These are phyloP conservation scores for Isatis tinctoria DNA, from an alignment of 345 rosid genomes.

Conservation along the genomic window DNA sequence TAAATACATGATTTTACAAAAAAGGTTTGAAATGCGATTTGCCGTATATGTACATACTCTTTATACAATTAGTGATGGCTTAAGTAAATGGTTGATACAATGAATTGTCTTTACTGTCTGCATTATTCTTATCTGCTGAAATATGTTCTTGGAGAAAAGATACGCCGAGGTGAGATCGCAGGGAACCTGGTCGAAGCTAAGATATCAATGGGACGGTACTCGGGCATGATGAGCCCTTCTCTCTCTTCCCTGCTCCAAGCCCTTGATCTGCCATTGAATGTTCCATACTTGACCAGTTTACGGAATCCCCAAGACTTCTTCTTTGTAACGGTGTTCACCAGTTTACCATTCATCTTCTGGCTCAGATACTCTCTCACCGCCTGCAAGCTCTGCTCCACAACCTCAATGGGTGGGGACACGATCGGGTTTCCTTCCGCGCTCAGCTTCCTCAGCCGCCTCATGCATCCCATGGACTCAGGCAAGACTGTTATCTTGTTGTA, in stretches of 20 bases:
- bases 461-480: slow-evolving; percentile 78
- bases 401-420: slow-evolving; percentile 64
- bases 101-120: not conserved
- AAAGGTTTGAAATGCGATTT: not conserved
- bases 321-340: slow-evolving; percentile 28
- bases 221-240: slow-evolving; percentile 45
- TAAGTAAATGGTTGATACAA: slow-evolving; percentile 9
- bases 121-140: slow-evolving; percentile 30
- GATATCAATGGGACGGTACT: slow-evolving; percentile 46
- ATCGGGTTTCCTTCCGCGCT: slow-evolving; percentile 79
- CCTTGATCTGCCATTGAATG: slow-evolving; percentile 43
- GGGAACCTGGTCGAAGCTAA: slow-evolving; percentile 54
- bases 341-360: slow-evolving; percentile 50
- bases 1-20: not conserved
- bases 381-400: slow-evolving; percentile 55
- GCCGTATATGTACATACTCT: slow-evolving; percentile 14
- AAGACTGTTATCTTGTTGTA: slow-evolving; percentile 60
- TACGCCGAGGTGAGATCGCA: slow-evolving; percentile 61
- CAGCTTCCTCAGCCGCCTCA: slow-evolving; percentile 59
- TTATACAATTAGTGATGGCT: slow-evolving; percentile 10
- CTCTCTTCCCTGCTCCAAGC: slow-evolving; percentile 36
- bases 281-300: slow-evolving; percentile 57
- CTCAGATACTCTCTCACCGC: slow-evolving; percentile 64
- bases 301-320: slow-evolving; percentile 68
- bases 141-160: slow-evolving; percentile 54